These are phyloP conservation scores for Yamadazyma dendronema DNA, from an alignment of 1,139 yeast species.

Conservation along the genomic window DNA sequence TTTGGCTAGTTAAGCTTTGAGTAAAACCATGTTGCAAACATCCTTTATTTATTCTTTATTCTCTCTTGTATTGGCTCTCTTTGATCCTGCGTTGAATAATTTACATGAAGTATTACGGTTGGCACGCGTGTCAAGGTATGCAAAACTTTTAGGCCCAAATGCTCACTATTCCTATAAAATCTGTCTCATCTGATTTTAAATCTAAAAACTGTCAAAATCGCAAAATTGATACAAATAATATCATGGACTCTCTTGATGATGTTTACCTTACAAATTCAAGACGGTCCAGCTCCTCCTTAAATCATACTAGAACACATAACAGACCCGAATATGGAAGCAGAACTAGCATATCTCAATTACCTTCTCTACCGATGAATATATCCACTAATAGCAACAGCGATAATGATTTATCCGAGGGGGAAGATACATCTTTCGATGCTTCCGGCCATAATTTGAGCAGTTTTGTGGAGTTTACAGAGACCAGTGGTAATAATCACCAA, in stretches of 20 bases:
- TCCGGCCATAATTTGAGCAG: constrained; percentile 12
- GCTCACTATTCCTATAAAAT: neutral
- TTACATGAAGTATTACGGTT: too few species aligned
- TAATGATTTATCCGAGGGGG: constrained; percentile 11
- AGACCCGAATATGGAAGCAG: constrained; percentile 17
- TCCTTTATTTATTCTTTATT: constrained; percentile 13
- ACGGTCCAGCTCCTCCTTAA: constrained; percentile 2
- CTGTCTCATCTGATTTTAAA: neutral
- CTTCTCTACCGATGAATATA: constrained; percentile 19
- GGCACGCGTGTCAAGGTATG: too few species aligned
- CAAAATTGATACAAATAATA: neutral
- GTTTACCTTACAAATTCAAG: neutral
- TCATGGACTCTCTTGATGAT: constrained; percentile 1
- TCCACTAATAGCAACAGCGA: constrained; percentile 2
- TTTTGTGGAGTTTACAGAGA: constrained; percentile 37
- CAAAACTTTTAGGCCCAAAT: too few species aligned
- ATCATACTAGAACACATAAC: constrained; percentile 7
- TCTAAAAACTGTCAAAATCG: neutral
- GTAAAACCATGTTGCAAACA: constrained; percentile 92
- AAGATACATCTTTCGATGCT: constrained; percentile 1
- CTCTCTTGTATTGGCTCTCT: neutral
- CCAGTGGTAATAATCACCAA: constrained; percentile 1
- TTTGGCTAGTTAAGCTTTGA: constrained; percentile 76
- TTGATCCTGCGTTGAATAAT: neutral
- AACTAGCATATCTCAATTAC: constrained; percentile 20